Evolutionary conservation across 2,329 filamentous ascomycete genomes (phyloP).

Genomic region (Cladosporium sp.): DNA sequence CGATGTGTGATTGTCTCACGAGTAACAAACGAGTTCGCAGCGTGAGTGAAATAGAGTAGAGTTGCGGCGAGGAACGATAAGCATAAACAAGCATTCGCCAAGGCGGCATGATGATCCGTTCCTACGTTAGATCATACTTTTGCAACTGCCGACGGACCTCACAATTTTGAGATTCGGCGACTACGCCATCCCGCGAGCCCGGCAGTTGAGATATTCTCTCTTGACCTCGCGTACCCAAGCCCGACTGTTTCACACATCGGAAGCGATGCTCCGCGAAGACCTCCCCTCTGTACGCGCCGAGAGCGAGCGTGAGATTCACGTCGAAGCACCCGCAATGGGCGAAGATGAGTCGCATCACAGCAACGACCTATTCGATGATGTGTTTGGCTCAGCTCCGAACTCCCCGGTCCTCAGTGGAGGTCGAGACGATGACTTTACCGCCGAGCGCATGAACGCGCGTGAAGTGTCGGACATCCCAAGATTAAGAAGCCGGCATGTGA

Average conservation of each 20-base stretch:
- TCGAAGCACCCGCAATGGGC: constrained; percentile 7
- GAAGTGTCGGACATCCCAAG: constrained; percentile 70
- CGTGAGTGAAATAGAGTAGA: not conserved
- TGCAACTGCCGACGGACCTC: constrained; percentile 1
- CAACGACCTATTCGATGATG: constrained; percentile 44
- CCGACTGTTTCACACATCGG: not conserved
- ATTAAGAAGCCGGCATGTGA: constrained; percentile 74
- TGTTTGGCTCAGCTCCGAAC: constrained; percentile 47
- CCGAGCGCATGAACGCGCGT: constrained; percentile 38
- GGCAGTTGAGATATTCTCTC: not conserved
- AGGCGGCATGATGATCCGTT: not conserved
- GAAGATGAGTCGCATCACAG: constrained; percentile 10
- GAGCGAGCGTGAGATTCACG: not conserved
- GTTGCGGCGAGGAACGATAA: not conserved
- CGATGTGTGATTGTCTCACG: not conserved
- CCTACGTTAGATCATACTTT: not conserved
- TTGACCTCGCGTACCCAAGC: not conserved
- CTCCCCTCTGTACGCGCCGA: constrained; percentile 22
- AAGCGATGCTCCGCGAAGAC: constrained; percentile 33
- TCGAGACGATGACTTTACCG: not conserved
- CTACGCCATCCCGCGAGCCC: not conserved
- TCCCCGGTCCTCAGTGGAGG: constrained; percentile 33
- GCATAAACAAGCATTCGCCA: constrained; percentile 5
- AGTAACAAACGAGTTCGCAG: not conserved
- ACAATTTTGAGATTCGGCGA: not conserved